Conservation (phyloP, 306 rosid species). For the Dalbergia cultrata region DNA sequence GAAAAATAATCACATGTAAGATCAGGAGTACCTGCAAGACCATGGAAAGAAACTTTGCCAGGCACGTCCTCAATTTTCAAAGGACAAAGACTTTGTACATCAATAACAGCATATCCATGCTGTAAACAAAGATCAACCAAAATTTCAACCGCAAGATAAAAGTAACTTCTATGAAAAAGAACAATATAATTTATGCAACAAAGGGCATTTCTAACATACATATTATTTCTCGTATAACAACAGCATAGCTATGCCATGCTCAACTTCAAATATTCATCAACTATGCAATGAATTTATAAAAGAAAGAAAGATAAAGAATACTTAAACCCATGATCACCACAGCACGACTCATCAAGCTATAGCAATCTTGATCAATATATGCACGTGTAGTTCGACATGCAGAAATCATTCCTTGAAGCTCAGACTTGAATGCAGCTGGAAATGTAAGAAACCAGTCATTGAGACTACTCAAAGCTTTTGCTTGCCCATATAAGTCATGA, state of each 20-base stretch:
- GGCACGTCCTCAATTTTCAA: constrained; percentile 65
- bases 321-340: constrained; percentile 72
- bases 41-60: constrained; percentile 71
- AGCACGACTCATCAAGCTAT: constrained; percentile 56
- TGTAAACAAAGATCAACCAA: constrained; percentile 52
- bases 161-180: constrained; percentile 6
- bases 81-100: constrained; percentile 70
- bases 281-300: constrained; percentile 12
- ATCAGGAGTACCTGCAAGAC: constrained; percentile 76
- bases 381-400: constrained; percentile 75
- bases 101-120: constrained; percentile 85
- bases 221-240: constrained; percentile 23
- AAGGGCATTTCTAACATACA: neutral
- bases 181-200: constrained; percentile 16
- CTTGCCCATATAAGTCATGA: constrained; percentile 23
- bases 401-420: constrained; percentile 78
- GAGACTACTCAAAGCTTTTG: constrained; percentile 27
- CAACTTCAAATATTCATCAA: constrained; percentile 31
- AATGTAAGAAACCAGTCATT: constrained; percentile 41
- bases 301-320: constrained; percentile 27
- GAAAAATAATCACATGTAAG: constrained; percentile 27
- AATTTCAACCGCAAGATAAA: constrained; percentile 24
- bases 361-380: constrained; percentile 68
- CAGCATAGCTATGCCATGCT: constrained; percentile 15
- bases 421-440: constrained; percentile 75